Evolutionary conservation across 106 monocot genomes (phyloP).

Genomic region (Apostasia ramifera): DNA sequence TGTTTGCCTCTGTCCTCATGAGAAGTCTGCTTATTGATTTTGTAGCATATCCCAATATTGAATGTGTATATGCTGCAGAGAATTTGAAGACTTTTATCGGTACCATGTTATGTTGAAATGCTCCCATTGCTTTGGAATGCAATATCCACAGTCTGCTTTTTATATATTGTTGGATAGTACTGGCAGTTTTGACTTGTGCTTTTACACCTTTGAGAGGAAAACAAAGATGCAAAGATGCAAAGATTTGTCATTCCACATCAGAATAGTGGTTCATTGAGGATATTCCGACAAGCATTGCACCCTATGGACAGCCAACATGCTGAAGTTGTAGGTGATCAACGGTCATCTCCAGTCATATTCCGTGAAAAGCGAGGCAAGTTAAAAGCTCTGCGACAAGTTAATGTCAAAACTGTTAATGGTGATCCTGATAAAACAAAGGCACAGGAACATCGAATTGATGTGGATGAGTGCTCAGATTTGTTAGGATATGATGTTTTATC

Average conservation of each 20-base stretch:
- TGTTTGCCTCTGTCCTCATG: too few species aligned
- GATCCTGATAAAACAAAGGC: slow-evolving; percentile 38
- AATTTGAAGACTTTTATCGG: too few species aligned
- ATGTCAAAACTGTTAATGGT: slow-evolving; percentile 20
- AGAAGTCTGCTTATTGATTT: too few species aligned
- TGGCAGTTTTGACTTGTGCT: slow-evolving; percentile 3
- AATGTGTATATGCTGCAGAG: too few species aligned
- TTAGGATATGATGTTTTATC: slow-evolving; percentile 78
- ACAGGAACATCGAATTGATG: slow-evolving; percentile 72
- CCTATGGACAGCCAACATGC: slow-evolving; percentile 39
- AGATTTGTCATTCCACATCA: slow-evolving; percentile 28
- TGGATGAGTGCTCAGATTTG: slow-evolving; percentile 83
- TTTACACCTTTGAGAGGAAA: slow-evolving; percentile 10
- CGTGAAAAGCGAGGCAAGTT: slow-evolving; percentile 55
- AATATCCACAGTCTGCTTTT: too few species aligned
- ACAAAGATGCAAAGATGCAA: slow-evolving; percentile 29
- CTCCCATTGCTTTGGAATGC: too few species aligned
- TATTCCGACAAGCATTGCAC: slow-evolving; percentile 31
- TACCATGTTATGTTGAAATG: too few species aligned
- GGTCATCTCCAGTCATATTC: slow-evolving; percentile 51
- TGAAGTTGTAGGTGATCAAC: slow-evolving; percentile 46
- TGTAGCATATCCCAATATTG: too few species aligned
- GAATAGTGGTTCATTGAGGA: slow-evolving; percentile 38
- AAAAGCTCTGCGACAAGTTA: slow-evolving; percentile 33
- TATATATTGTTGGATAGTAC: too few species aligned